These are phyloP conservation scores for Pseudopyricularia cyperi DNA, from an alignment of 2,329 filamentous ascomycete genomes.

Conservation along the genomic window DNA sequence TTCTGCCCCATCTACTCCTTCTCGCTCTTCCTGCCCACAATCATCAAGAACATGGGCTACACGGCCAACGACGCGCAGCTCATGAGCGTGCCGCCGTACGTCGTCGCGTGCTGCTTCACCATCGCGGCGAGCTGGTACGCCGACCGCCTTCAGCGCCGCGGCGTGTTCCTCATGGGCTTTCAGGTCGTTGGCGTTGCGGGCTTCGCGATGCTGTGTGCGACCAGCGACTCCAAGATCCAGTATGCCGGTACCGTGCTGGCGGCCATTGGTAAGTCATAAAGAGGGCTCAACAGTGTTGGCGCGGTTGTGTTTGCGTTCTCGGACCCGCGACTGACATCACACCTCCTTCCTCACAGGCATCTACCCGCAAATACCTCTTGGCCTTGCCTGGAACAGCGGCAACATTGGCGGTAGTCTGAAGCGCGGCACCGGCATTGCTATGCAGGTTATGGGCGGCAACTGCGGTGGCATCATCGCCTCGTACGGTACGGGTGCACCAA, in stretches of 20 bases:
- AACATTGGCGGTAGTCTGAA: constrained; percentile 87
- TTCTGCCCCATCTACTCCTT: constrained; percentile 12
- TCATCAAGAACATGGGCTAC: constrained; percentile 15
- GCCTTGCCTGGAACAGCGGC: constrained; percentile 76
- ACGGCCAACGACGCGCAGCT: constrained; percentile 13
- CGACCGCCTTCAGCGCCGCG: constrained; percentile 50
- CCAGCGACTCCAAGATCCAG: constrained; percentile 37
- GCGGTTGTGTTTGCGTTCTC: background rate
- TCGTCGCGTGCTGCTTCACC: constrained; percentile 42
- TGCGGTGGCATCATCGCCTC: constrained; percentile 11
- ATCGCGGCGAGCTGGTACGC: constrained; percentile 50
- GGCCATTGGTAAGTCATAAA: constrained; percentile 27
- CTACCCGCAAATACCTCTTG: constrained; percentile 75
- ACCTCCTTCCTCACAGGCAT: constrained; percentile 67
- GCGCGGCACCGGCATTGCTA: constrained; percentile 59
- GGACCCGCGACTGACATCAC: background rate
- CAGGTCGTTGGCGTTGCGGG: constrained; percentile 50
- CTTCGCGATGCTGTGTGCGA: constrained; percentile 52
- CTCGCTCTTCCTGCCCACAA: constrained; percentile 15
- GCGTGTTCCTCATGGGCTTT: constrained; percentile 53
- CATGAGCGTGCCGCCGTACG: constrained; percentile 20
- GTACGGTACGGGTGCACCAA: too few relatives aligned
- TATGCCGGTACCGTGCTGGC: constrained; percentile 60
- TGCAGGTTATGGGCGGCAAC: constrained; percentile 12
- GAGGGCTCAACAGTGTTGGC: too few relatives aligned